A percentile compares a stretch with the other conserved stretches of the same genome.
Conservation (phyloP, 1,139 yeast species). For the Saccharomyces hybrid region DNA sequence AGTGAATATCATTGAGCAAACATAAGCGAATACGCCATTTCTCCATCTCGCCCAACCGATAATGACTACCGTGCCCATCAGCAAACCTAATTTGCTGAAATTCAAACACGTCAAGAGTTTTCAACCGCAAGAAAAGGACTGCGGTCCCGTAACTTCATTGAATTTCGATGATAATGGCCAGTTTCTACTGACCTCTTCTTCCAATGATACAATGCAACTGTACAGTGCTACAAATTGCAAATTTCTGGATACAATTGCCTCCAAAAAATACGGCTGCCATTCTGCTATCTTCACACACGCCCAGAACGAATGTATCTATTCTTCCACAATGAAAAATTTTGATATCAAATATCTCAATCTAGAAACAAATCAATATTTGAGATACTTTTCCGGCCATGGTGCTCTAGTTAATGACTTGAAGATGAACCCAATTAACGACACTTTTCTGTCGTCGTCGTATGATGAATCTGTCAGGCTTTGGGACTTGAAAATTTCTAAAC, state of each 20-base stretch:
- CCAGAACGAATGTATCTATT: conserved; percentile 67
- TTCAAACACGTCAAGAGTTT: conserved; percentile 48
- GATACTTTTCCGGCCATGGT: conserved; percentile 85
- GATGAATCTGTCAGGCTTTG: conserved; percentile 81
- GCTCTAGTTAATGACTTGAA: conserved; percentile 65
- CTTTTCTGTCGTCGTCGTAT: conserved; percentile 58
- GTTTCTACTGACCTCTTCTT: conserved; percentile 66
- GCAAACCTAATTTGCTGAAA: conserved; percentile 39
- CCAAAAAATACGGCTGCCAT: conserved; percentile 90
- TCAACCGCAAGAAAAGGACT: conserved; percentile 46
- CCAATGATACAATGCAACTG: conserved; percentile 76
- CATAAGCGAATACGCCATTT: background rate
- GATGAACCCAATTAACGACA: conserved; percentile 65
- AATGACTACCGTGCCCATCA: conserved; percentile 25
- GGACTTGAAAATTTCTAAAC: conserved; percentile 64
- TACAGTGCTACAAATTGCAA: conserved; percentile 68
- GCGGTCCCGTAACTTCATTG: conserved; percentile 64
- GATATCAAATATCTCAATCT: conserved; percentile 69
- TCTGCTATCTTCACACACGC: conserved; percentile 78
- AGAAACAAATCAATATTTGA: conserved; percentile 67
- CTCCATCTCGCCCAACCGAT: background rate
- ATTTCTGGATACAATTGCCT: conserved; percentile 57
- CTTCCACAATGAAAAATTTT: conserved; percentile 73
- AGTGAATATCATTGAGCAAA: background rate
- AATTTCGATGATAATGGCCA: conserved; percentile 86